Evolutionary conservation across 805 yeast genomes (phyloP), one percentile per base, ranked within the genome.

Genomic region (Candida vartiovaarae): DNA sequence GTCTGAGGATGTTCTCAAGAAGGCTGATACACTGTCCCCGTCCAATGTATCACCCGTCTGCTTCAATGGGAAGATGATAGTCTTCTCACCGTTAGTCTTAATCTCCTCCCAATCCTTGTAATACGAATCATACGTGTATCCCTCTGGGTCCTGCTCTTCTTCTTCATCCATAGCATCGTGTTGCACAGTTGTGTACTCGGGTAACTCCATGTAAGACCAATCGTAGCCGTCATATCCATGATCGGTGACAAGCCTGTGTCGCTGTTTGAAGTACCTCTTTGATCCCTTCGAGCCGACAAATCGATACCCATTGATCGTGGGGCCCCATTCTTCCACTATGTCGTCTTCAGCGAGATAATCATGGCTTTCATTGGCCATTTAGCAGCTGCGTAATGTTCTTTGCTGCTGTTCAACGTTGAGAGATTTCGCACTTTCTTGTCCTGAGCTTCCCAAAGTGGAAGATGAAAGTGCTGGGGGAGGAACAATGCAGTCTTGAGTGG

Each of bases 41-140:
- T 34, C 43, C 4, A 60, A 10, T 2, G 62, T 68, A 53, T 65
- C 45, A 54, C 44, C n/a, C 59, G 66, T 6, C 59, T 65, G 23
- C 61, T 66, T 36, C 63, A 49, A 64, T 43, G 47, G 60, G 42
- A 51, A 57, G 2, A 43, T 59, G 52, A 50, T 54, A 47, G 6
- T 47, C 43, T 20, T 34, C 20, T 38, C 46, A 3, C 55, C 42
- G 28, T 52, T 31, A 3, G 23, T 10, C 24, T 44, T 43, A 3
- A 50, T 46, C 0, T 6, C 32, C 23, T 64, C 57, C 63, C 72
- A 66, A 9, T 54, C 47, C 5, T 39, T 35, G 15, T 53, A 24
- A 43, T 67, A 67, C 8, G 44, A 42, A n/a, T 43, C 46, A 33
- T 49, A 52, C n/a, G 34, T 7, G 23, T 31, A 11, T n/a, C 11